Evolutionary conservation across 2,329 filamentous ascomycete species (phyloP).

Genomic region (Ceratocystis diversiconidia): DNA sequence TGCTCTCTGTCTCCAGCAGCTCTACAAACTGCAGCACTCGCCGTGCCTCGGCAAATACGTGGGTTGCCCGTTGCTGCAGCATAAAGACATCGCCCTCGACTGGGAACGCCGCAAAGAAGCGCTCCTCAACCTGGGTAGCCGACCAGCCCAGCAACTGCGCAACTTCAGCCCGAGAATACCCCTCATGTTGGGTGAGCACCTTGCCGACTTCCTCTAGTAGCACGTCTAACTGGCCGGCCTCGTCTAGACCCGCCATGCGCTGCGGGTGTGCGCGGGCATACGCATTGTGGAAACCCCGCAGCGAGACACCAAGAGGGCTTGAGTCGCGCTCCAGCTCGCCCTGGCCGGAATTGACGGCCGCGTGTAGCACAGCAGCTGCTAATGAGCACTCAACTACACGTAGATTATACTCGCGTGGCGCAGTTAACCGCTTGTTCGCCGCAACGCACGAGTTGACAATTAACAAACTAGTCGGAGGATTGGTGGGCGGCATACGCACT

Average conservation of each 20-base stretch:
- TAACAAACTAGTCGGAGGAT: constrained; percentile 76
- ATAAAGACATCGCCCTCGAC: constrained; percentile 79
- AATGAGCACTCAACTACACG: constrained; percentile 91
- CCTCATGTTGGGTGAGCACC: constrained; percentile 62
- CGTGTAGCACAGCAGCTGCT: constrained; percentile 56
- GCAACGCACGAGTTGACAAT: constrained; percentile 90
- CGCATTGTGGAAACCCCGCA: constrained; percentile 74
- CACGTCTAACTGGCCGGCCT: constrained; percentile 19
- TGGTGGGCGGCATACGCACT: constrained; percentile 66
- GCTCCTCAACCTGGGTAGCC: constrained; percentile 51
- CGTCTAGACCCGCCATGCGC: constrained; percentile 25
- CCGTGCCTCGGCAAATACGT: constrained; percentile 81
- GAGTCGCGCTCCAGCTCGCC: constrained; percentile 59
- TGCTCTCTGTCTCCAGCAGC: constrained; percentile 41
- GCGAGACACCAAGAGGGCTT: constrained; percentile 66
- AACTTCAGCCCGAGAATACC: constrained; percentile 81
- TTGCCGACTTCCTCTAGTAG: constrained; percentile 31
- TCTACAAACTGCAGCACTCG: constrained; percentile 74
- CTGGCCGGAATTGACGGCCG: constrained; percentile 31
- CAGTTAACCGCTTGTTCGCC: constrained; percentile 88
- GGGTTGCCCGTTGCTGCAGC: constrained; percentile 72
- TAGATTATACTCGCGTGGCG: constrained; percentile 88
- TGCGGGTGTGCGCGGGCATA: constrained; percentile 48
- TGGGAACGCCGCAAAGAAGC: constrained; percentile 74
- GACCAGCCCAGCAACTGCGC: constrained; percentile 54